Conservation (phyloP, 2,329 filamentous ascomycete species). For the Grosmannia huntii region DNA sequence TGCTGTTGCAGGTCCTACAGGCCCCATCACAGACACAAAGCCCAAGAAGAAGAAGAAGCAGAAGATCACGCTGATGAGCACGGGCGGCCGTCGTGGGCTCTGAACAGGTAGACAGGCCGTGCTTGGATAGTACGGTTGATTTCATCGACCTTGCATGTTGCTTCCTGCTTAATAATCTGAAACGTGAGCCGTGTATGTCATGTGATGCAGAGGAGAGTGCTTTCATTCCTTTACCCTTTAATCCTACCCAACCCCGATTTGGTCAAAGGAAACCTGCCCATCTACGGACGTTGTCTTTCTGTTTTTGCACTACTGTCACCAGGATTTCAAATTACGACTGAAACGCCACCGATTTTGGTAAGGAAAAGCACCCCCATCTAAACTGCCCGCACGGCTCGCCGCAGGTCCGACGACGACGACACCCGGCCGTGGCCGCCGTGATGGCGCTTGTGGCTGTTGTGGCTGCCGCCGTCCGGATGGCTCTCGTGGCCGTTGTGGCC, state of each 20-base stretch:
- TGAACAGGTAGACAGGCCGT: neutral
- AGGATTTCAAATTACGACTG: too few species aligned
- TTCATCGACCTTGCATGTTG: neutral
- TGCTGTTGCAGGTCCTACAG: too few species aligned
- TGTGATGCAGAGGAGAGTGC: neutral
- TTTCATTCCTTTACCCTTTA: neutral
- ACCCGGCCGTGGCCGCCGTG: conserved; percentile 7
- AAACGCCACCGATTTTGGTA: too few species aligned
- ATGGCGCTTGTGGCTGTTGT: conserved; percentile 3
- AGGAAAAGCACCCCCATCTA: neutral
- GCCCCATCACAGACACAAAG: neutral
- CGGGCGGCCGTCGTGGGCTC: conserved; percentile 37
- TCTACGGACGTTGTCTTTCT: neutral
- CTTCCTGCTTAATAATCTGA: neutral
- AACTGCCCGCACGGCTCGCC: conserved; percentile 8
- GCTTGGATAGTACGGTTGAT: too few species aligned
- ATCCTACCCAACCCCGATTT: neutral
- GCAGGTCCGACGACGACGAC: conserved; percentile 10
- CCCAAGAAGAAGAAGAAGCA: conserved; percentile 54
- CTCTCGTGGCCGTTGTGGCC: conserved; percentile 11
- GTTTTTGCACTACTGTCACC: neutral
- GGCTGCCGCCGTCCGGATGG: neutral
- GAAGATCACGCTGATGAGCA: conserved; percentile 62
- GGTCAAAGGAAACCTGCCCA: neutral
- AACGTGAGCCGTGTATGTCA: too few species aligned